phyloP scores from a whole-genome alignment of 2,329 filamentous ascomycete genomes.

The Colletotrichum falcatum region DNA sequence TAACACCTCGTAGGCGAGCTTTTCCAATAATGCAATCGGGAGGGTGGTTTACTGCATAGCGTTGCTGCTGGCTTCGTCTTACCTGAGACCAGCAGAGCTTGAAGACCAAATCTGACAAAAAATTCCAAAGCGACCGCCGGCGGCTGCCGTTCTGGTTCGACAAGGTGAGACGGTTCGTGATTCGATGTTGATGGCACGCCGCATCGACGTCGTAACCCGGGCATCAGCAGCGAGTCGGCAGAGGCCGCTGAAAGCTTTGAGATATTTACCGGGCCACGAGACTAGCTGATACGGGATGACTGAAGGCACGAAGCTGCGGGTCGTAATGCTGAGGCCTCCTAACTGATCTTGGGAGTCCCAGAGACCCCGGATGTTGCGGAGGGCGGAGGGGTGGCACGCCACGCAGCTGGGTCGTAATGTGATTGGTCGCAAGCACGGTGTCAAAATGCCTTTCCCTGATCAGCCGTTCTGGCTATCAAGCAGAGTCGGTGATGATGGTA shows the following conservation, averaged over 20 bases:
- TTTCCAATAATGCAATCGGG: neutral
- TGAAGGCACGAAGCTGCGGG: neutral
- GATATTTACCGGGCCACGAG: neutral
- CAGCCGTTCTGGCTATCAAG: constrained; percentile 7
- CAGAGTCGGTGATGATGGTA: neutral
- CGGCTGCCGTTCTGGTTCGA: neutral
- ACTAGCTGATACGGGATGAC: neutral
- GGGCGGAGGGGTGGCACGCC: constrained; percentile 25
- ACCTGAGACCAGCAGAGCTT: neutral
- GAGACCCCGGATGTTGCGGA: constrained; percentile 17
- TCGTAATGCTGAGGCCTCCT: neutral
- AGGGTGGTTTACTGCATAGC: neutral
- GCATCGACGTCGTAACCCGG: neutral
- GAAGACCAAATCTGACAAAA: neutral
- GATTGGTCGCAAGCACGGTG: constrained; percentile 24
- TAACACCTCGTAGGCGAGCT: neutral
- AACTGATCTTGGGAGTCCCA: neutral
- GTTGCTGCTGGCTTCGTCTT: no score
- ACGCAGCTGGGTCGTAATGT: constrained; percentile 4
- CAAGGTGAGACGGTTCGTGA: neutral
- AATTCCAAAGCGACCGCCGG: neutral
- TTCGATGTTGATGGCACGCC: neutral
- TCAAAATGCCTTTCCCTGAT: neutral
- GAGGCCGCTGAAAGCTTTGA: neutral
- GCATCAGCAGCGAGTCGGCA: neutral